Evolutionary conservation across 192 early-diverging fungal species (phyloP), one percentile per base, ranked within the genome.

Genomic region (Coemansia furcata): DNA sequence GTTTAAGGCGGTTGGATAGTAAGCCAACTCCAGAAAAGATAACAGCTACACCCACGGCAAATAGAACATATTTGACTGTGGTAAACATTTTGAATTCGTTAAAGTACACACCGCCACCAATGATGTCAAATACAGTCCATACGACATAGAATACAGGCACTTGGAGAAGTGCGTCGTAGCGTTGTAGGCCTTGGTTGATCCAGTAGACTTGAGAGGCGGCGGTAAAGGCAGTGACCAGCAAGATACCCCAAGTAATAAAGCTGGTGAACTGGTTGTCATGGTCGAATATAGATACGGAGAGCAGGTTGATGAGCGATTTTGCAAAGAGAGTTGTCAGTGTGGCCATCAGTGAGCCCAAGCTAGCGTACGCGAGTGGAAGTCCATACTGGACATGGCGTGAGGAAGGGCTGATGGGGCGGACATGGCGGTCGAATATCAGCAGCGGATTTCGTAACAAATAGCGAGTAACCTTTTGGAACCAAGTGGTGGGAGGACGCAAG

Each of bases 91-190:
- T 70, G 73, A 93, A 93, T 68, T 93, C 92, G 67, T 86, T 82
- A 77, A 90, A 93, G 64, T 93, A 93, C 40, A 93, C 80, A 9
- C 92, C 92, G 17, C 92, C 91, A 40, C 91, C 92, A 39, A 92
- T 82, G 61, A 93, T 91, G 71, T 93, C 92, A 72, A 93, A 85
- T 36, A 92, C 67, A 4, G 90, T 92, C 91, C 92, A 93, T 49
- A 92, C 89, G 35, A 88, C 88, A 60, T 89, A 92, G 75, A 90
- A 94, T 26, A 92, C 89, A 0, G 92, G 92, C 29, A 94, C 89
- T 62, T 94, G 92, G 5, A 94, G 80, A 60, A 94, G 59, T 0
- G 92, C 92, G 60, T 94, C 92, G 70, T 94, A 94, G 38, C 90
- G 82, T 54, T 86, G 84, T 10, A 94, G 68, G 0, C 92, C 92